Evolutionary conservation across 805 yeast species (phyloP).

Genomic region (Metschnikowia baotianmanensis): DNA sequence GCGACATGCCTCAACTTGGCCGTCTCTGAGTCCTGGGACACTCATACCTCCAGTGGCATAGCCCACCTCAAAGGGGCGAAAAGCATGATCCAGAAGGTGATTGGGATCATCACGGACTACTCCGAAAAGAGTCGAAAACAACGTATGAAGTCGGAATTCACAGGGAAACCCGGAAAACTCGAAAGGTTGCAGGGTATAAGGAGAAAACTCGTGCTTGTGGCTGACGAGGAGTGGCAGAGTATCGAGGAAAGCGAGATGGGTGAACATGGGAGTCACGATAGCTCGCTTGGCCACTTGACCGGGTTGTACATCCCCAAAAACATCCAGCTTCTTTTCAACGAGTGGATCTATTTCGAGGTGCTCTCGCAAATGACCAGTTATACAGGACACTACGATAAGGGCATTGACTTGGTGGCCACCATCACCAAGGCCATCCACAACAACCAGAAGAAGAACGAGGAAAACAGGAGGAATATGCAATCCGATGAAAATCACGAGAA

Average conservation of each 20-base stretch:
- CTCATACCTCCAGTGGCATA: slow-evolving; percentile 63
- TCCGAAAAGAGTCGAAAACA: too few relatives aligned
- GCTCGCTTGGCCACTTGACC: neutral
- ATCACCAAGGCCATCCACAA: slow-evolving; percentile 33
- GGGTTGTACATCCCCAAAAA: slow-evolving; percentile 35
- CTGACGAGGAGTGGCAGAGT: slow-evolving; percentile 32
- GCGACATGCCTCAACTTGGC: slow-evolving; percentile 64
- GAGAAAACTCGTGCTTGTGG: slow-evolving; percentile 30
- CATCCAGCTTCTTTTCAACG: slow-evolving; percentile 53
- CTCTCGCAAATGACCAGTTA: slow-evolving; percentile 63
- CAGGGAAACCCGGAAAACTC: too few relatives aligned
- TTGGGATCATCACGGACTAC: slow-evolving; percentile 27
- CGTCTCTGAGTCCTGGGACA: slow-evolving; percentile 67
- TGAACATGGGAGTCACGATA: neutral
- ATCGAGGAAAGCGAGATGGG: slow-evolving; percentile 16
- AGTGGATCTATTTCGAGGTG: slow-evolving; percentile 70
- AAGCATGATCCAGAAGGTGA: slow-evolving; percentile 53
- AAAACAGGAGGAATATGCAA: too few relatives aligned
- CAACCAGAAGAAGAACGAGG: slow-evolving; percentile 19
- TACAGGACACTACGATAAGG: slow-evolving; percentile 42
- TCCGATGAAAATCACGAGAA: too few relatives aligned
- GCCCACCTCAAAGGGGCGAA: slow-evolving; percentile 68
- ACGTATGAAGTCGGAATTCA: too few relatives aligned
- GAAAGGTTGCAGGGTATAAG: too few relatives aligned
- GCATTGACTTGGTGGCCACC: slow-evolving; percentile 41